Conservation (phyloP, 2,329 filamentous ascomycete species). For the Alternaria brassicicola region DNA sequence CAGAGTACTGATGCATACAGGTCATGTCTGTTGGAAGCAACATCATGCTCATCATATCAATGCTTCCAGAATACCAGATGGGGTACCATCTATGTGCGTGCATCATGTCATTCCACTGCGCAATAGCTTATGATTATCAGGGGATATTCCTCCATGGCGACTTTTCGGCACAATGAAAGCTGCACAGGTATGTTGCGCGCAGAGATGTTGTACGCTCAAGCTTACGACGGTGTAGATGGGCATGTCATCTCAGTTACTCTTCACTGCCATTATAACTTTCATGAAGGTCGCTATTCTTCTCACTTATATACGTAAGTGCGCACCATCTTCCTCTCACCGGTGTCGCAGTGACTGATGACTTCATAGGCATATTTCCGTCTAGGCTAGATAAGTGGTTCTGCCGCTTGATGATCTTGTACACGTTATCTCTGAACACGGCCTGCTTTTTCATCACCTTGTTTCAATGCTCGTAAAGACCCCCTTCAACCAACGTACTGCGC, state of each 20-base stretch:
- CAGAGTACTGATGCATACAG: constrained; percentile 2
- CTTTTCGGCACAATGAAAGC: constrained; percentile 22
- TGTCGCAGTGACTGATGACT: background rate
- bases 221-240: constrained; percentile 26
- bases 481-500: background rate
- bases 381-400: constrained; percentile 40
- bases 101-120: background rate
- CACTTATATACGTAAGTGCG: constrained; percentile 25
- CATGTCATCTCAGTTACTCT: constrained; percentile 32
- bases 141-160: constrained; percentile 29
- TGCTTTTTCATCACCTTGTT: constrained; percentile 37
- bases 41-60: constrained; percentile 35
- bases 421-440: constrained; percentile 22
- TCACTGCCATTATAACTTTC: constrained; percentile 30
- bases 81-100: constrained; percentile 38
- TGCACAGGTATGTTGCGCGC: constrained; percentile 20
- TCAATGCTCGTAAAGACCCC: constrained; percentile 35
- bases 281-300: constrained; percentile 38
- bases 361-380: constrained; percentile 34
- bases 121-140: constrained; percentile 12
- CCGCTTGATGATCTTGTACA: constrained; percentile 31
- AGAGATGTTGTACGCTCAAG: too few relatives aligned
- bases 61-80: constrained; percentile 32
- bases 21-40: constrained; percentile 31
- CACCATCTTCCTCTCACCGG: rapidly evolving